Evolutionary conservation across 73 alveolate genomes (phyloP).

Genomic region (Blepharisma japonicum): DNA sequence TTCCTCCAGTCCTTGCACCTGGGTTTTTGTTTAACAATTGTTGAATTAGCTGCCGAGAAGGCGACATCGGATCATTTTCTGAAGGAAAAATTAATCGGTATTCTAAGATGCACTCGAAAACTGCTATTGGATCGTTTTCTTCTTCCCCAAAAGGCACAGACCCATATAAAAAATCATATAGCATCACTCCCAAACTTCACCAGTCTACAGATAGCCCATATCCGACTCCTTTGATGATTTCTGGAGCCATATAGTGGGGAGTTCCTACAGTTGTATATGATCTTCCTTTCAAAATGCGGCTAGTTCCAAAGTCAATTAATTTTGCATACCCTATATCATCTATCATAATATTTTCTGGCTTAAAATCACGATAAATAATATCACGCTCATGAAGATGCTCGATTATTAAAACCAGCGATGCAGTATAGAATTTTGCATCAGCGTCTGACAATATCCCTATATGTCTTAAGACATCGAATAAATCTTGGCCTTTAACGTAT

Average conservation of each 20-base stretch:
- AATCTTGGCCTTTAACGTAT: constrained; percentile 51
- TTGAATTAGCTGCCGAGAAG: neutral
- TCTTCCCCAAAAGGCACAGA: constrained; percentile 44
- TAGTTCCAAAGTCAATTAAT: constrained; percentile 58
- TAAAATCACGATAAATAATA: constrained; percentile 47
- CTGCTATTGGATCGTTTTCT: constrained; percentile 54
- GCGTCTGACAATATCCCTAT: constrained; percentile 43
- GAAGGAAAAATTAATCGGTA: constrained; percentile 41
- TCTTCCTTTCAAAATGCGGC: constrained; percentile 42
- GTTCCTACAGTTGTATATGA: constrained; percentile 53
- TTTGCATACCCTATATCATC: constrained; percentile 48
- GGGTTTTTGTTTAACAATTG: constrained; percentile 8
- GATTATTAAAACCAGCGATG: constrained; percentile 35
- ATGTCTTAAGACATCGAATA: constrained; percentile 49
- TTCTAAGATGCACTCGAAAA: constrained; percentile 48
- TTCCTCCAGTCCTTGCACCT: constrained; percentile 24
- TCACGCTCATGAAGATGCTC: constrained; percentile 50
- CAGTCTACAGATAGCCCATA: constrained; percentile 18
- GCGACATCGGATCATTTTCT: neutral
- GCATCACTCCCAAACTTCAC: constrained; percentile 29
- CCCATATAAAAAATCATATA: constrained; percentile 21
- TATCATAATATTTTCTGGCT: constrained; percentile 56
- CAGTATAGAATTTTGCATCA: constrained; percentile 46
- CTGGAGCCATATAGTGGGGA: constrained; percentile 66
- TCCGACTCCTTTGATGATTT: constrained; percentile 34